Base-by-base conservation (phyloP, 2,329 filamentous ascomycete genomes). In the Hypoxylon sp. region DNA sequence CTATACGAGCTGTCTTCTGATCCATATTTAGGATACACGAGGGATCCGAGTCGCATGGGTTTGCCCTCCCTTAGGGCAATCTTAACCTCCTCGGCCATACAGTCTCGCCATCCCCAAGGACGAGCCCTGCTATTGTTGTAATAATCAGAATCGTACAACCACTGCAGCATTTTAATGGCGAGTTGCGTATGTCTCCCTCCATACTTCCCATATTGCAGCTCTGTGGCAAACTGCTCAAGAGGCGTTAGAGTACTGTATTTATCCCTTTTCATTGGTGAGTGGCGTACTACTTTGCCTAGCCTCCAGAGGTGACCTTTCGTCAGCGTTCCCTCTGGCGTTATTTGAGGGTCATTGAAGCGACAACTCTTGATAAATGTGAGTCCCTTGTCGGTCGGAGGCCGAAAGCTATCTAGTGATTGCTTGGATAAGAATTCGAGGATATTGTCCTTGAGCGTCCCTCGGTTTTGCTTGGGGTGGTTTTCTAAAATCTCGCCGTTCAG, bases 401-500 rank as follows among this genome's bases (percentile, higher is more conserved):
- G 74, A 48, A 77, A 76, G 59, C 57, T 75, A 39, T 46, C 52
- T 5, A 77, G 73, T 0, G 74, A 75, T 53, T 77, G 75, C 37
- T 74, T 73, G 22, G 70, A 63, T 5, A 77, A 39, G 46, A 73
- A 77, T 42, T 72, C 66, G 48, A 72, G 71, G 50, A 76, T 59
- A 55, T 59, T 70, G 48, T 76, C 71, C 35, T 67, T 64, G 11
- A 75, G 71, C 13, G 70, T 69, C 13, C 73, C 73, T 11, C 53
- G 63, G 47, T 22, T 29, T 22, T 52, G 62, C 8, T 64, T 44
- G 8, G 72, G 74, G 26, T 74, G 46, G 50, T 77, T 77, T 35
- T 76, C 74, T 46, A 77, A 68, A 44, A 77, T 74, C 70, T 77
- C 75, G 59, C 75, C 75, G 52, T 77, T 77, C 13, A 77, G 59